phyloP scores from a whole-genome alignment of 2,329 filamentous ascomycete species.

The Fonsecaea pedrosoi region DNA sequence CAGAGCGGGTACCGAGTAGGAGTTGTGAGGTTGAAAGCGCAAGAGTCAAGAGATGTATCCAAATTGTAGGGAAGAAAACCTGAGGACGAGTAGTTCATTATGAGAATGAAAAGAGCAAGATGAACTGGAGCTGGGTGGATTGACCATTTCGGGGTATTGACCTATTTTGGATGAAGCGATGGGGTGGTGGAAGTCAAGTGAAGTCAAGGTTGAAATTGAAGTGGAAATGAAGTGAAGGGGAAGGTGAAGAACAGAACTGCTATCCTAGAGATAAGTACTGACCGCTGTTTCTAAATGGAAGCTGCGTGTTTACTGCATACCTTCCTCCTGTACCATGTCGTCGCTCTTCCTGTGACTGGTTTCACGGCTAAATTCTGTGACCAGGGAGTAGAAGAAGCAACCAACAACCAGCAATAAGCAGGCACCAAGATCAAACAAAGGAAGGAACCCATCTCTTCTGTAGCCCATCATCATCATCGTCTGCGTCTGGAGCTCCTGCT shows the following conservation, averaged over 20 bases:
- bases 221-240: neutral
- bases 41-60: neutral
- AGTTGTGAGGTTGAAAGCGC: too few species aligned
- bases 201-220: neutral
- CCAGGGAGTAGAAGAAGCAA: neutral
- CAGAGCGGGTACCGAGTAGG: too few species aligned
- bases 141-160: neutral
- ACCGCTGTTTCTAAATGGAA: constrained; percentile 15
- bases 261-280: neutral
- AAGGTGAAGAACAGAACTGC: neutral
- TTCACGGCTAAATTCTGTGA: constrained; percentile 19
- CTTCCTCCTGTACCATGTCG: neutral
- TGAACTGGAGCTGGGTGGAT: neutral
- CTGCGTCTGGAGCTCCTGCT: neutral
- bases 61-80: neutral
- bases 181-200: neutral
- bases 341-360: neutral
- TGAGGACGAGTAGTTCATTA: neutral
- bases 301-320: neutral
- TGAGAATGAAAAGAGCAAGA: neutral
- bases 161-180: neutral
- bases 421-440: too few species aligned
- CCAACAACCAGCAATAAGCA: too few species aligned
- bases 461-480: neutral
- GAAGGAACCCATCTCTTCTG: neutral